Evolutionary conservation across 2,329 filamentous ascomycete genomes (phyloP).

Genomic region (Knufia petricola): DNA sequence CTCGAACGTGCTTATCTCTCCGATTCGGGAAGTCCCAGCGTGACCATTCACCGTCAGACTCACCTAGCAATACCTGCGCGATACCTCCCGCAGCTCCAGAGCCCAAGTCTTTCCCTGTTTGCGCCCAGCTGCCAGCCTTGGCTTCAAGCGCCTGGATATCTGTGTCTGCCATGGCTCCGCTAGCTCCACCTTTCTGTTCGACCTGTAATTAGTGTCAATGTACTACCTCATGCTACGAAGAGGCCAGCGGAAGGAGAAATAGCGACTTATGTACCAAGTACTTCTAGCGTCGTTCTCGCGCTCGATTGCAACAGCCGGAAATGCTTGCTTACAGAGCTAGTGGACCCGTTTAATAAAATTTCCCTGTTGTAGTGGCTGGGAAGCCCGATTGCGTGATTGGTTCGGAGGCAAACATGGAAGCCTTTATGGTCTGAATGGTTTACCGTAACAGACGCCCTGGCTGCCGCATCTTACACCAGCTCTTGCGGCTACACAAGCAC

Average conservation of each 20-base stretch:
- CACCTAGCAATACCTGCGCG: slow-evolving; percentile 88
- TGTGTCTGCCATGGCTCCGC: slow-evolving; percentile 1
- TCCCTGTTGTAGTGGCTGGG: background rate
- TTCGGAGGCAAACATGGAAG: background rate
- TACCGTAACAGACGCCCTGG: too few relatives aligned
- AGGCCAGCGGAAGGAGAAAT: background rate
- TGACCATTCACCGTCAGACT: slow-evolving; percentile 28
- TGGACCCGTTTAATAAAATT: slow-evolving; percentile 3
- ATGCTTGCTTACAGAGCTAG: background rate
- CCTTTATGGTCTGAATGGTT: too few relatives aligned
- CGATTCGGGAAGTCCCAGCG: background rate
- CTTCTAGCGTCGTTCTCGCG: background rate
- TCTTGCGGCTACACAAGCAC: too few relatives aligned
- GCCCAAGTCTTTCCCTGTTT: slow-evolving; percentile 79
- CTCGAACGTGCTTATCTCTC: background rate
- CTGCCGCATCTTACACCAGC: too few relatives aligned
- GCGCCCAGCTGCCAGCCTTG: slow-evolving; percentile 35
- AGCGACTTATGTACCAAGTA: background rate
- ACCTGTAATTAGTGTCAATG: background rate
- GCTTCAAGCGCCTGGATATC: slow-evolving; percentile 10
- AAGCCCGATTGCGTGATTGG: slow-evolving; percentile 7
- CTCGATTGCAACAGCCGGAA: background rate
- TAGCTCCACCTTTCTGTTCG: background rate
- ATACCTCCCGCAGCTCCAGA: slow-evolving; percentile 84
- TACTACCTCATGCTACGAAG: background rate